These are phyloP conservation scores for Pezicula carpinea DNA, from an alignment of 2,329 filamentous ascomycete species.

Conservation along the genomic window DNA sequence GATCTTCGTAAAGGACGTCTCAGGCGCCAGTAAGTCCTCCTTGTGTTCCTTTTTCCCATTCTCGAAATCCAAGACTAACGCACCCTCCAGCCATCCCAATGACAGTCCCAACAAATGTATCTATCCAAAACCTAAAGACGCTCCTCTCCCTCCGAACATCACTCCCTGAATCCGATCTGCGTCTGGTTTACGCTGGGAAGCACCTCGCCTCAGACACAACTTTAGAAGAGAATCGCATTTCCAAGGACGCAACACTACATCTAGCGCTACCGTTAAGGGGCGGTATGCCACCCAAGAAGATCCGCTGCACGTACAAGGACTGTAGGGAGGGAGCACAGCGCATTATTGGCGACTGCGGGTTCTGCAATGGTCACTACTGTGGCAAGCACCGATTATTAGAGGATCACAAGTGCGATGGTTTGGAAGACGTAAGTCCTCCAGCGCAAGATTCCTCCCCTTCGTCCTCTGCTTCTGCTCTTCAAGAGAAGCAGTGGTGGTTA, in stretches of 20 bases:
- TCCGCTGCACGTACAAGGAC: conserved; percentile 82
- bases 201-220: conserved; percentile 41
- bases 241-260: conserved; percentile 45
- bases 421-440: conserved; percentile 71
- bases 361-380: conserved; percentile 92
- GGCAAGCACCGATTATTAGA: conserved; percentile 91
- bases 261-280: conserved; percentile 51
- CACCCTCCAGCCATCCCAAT: conserved; percentile 46
- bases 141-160: conserved; percentile 54
- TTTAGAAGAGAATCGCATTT: conserved; percentile 42
- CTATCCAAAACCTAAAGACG: conserved; percentile 49
- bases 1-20: conserved; percentile 56
- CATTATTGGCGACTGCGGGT: conserved; percentile 93
- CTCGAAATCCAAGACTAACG: conserved; percentile 18
- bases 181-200: conserved; percentile 53
- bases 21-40: conserved; percentile 49
- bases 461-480: conserved; percentile 1
- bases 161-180: conserved; percentile 43
- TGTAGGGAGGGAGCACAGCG: conserved; percentile 85
- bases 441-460: conserved; percentile 11
- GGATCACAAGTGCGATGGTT: conserved; percentile 85
- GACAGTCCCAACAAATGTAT: conserved; percentile 46
- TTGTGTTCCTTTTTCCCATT: conserved; percentile 1
- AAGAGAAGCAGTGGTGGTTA: conserved; percentile 34
- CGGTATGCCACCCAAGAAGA: conserved; percentile 67